Evolutionary conservation across 305 asterid species (phyloP).

Genomic region (Nicotiana rustica): DNA sequence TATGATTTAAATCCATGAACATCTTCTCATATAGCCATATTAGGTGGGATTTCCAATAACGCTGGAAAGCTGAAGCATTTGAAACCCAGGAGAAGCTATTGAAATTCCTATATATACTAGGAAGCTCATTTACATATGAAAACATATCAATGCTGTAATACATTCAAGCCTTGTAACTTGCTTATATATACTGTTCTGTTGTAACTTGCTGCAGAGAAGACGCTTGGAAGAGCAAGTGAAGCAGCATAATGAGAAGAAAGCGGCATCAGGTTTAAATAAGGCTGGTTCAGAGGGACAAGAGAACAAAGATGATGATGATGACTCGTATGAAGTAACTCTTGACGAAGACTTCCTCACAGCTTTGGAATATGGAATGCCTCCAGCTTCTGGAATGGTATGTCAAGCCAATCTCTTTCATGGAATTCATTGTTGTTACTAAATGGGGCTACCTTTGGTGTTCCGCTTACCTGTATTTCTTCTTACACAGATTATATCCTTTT

Average conservation of each 20-base stretch:
- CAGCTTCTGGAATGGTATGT: slow-evolving; percentile 98
- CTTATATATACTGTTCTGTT: slow-evolving; percentile 29
- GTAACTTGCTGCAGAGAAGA: slow-evolving; percentile 61
- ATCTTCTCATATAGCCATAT: neutral
- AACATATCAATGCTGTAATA: neutral
- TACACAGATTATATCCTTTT: no score
- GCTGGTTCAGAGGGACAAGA: slow-evolving; percentile 48
- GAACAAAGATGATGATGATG: slow-evolving; percentile 53
- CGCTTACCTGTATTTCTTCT: neutral
- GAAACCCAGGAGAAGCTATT: neutral
- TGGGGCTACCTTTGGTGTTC: neutral
- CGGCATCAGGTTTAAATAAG: slow-evolving; percentile 46
- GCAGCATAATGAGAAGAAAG: slow-evolving; percentile 80
- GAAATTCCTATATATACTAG: neutral
- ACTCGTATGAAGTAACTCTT: slow-evolving; percentile 78
- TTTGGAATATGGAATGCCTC: slow-evolving; percentile 99
- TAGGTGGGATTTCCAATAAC: neutral
- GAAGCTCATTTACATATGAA: neutral
- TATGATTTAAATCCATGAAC: neutral
- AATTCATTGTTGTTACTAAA: neutral
- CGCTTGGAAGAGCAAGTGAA: slow-evolving; percentile 97
- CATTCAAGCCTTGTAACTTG: neutral
- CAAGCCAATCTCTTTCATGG: slow-evolving; percentile 12
- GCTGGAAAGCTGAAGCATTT: neutral
- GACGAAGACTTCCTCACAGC: slow-evolving; percentile 97